Evolutionary conservation across 345 rosid genomes (phyloP), one percentile per base, ranked within the genome.

Genomic region (Theobroma cacao): DNA sequence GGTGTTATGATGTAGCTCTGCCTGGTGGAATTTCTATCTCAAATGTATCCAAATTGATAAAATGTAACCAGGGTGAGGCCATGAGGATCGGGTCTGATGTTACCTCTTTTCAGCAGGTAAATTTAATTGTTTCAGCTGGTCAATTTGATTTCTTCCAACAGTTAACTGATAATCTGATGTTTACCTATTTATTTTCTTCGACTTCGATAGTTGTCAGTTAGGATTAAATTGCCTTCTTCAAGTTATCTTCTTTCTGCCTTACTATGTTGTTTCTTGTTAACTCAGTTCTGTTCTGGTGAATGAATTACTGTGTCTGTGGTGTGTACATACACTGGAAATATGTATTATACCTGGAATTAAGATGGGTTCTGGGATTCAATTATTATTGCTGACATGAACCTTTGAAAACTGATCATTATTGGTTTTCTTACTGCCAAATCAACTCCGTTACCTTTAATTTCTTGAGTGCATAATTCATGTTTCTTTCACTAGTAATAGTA

Each of bases 1-100:
- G 80, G 7, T 87, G 84, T 33, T 84, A 82, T 22, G 94, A 95
- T 81, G 86, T 93, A 84, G 85, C 88, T 74, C 85, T 95, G 50
- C 97, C 98, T 0, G 97, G 97, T 73, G 99, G 98, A 50, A 86
- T 92, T 83, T 84, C 89, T 1, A 85, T 96, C 11, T 88, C 89
- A 10, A 85, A 89, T 50, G 99, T 96, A 50, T 83, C 99, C 9
- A 92, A 89, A 83, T 90, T 94, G 36, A 91, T 96, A 36, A 92
- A 91, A 83, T 96, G 99, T 60, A 90, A 88, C 72, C 87, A 89
- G 83, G 94, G 97, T 62, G 91, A 88, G 81, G 84, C 88, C 41
- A 87, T 81, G 1, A 78, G 92, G 84, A 88, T 88, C 80, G 79
- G 85, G 80, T 92, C 94, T 8, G 94, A 90, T 78, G 88, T 89